These are phyloP conservation scores for Pinus albicaulis DNA, from an alignment of 75 land plant species.

Conservation along the genomic window DNA sequence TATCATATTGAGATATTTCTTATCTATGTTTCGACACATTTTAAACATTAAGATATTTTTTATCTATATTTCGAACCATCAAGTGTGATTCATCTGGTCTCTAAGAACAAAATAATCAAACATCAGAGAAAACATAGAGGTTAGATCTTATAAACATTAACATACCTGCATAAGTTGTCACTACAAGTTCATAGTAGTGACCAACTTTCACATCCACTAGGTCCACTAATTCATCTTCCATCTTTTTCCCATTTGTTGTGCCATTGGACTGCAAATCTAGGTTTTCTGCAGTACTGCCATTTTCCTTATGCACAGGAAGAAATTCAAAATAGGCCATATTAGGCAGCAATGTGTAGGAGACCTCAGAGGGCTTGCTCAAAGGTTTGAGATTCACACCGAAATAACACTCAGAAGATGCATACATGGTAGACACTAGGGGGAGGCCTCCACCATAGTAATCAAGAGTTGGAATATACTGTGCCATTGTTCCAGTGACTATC, in stretches of 20 bases:
- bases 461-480: slow-evolving; percentile 62
- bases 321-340: slow-evolving; percentile 77
- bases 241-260: background rate
- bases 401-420: slow-evolving; percentile 74
- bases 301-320: slow-evolving; percentile 32
- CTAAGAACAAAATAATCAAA: too few relatives aligned
- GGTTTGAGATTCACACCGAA: slow-evolving; percentile 70
- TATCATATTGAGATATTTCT: too few relatives aligned
- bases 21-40: too few relatives aligned
- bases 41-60: too few relatives aligned
- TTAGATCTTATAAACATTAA: background rate
- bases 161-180: slow-evolving; percentile 72
- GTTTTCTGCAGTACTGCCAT: slow-evolving; percentile 7
- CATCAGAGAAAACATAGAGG: too few relatives aligned
- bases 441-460: slow-evolving; percentile 55
- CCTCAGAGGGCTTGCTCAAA: slow-evolving; percentile 36
- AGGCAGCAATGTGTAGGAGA: slow-evolving; percentile 64
- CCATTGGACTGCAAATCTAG: slow-evolving; percentile 10
- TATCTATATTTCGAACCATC: too few relatives aligned
- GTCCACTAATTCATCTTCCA: slow-evolving; percentile 23
- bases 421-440: slow-evolving; percentile 65
- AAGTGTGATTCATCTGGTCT: too few relatives aligned
- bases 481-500: slow-evolving; percentile 72
- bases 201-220: slow-evolving; percentile 60
- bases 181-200: slow-evolving; percentile 63